These are phyloP conservation scores for Cucumis hystrix DNA, from an alignment of 306 rosid species.

Conservation along the genomic window DNA sequence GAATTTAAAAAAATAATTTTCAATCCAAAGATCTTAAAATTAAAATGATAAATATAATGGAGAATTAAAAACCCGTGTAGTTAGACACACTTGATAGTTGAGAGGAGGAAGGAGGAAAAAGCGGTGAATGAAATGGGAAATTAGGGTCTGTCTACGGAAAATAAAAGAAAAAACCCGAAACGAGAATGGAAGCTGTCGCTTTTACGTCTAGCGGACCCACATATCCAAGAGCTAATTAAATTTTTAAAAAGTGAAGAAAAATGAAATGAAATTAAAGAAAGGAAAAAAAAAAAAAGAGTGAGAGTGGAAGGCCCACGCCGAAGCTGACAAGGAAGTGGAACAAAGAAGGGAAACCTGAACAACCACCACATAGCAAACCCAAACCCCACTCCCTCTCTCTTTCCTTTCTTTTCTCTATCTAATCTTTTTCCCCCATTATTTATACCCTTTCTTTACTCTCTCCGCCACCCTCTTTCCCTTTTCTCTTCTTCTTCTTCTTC, in stretches of 20 bases:
- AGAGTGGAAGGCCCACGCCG: neutral
- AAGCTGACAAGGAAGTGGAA: conserved; percentile 10
- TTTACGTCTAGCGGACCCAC: neutral
- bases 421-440: neutral
- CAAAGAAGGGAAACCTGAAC: conserved; percentile 9
- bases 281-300: neutral
- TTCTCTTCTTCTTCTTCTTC: neutral
- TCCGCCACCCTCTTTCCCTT: conserved; percentile 17
- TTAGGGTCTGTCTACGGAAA: neutral
- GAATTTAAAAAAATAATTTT: too few relatives aligned
- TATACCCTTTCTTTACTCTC: conserved; percentile 5
- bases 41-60: too few relatives aligned
- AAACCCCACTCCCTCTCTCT: neutral
- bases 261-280: neutral
- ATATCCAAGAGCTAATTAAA: neutral
- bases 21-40: too few relatives aligned
- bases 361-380: neutral
- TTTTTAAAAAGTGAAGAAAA: neutral
- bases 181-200: neutral
- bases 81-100: too few relatives aligned
- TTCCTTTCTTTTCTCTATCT: too few relatives aligned
- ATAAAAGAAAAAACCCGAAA: neutral
- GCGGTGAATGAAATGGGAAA: neutral
- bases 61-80: neutral
- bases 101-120: neutral